These are phyloP conservation scores for Lumnitzera littorea DNA, from an alignment of 345 rosid species.

Conservation along the genomic window DNA sequence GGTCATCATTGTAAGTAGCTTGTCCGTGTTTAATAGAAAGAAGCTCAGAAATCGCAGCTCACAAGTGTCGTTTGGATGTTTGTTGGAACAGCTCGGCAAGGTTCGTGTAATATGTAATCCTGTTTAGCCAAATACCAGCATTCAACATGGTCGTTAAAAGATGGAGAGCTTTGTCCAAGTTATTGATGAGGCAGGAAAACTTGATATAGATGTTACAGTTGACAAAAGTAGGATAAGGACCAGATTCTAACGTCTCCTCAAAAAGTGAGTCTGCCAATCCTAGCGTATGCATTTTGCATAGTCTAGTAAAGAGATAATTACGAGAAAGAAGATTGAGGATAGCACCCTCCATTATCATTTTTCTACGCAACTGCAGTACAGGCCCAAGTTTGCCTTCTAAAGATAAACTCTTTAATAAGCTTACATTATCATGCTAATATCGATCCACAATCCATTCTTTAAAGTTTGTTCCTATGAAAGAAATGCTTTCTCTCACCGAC, in stretches of 20 bases:
- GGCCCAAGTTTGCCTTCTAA: constrained; percentile 50
- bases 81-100: too few species aligned
- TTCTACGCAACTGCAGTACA: constrained; percentile 53
- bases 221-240: constrained; percentile 54
- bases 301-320: constrained; percentile 53
- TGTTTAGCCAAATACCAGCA: constrained; percentile 46
- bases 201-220: constrained; percentile 53
- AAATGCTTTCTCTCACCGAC: constrained; percentile 58
- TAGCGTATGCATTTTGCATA: constrained; percentile 41
- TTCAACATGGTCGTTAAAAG: constrained; percentile 40
- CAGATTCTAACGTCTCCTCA: constrained; percentile 60
- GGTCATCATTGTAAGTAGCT: too few species aligned
- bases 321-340: constrained; percentile 54
- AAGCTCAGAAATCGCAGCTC: too few species aligned
- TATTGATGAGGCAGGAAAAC: constrained; percentile 42
- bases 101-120: constrained; percentile 58
- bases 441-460: constrained; percentile 11
- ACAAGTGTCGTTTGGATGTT: too few species aligned
- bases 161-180: constrained; percentile 48
- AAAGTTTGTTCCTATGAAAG: constrained; percentile 16
- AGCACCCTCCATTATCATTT: constrained; percentile 40
- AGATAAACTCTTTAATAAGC: constrained; percentile 47
- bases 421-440: constrained; percentile 20
- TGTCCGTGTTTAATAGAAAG: too few species aligned
- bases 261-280: constrained; percentile 51